Evolutionary conservation across 805 yeast species (phyloP), one percentile per base, ranked within the genome.

Genomic region (Candida maltosa): DNA sequence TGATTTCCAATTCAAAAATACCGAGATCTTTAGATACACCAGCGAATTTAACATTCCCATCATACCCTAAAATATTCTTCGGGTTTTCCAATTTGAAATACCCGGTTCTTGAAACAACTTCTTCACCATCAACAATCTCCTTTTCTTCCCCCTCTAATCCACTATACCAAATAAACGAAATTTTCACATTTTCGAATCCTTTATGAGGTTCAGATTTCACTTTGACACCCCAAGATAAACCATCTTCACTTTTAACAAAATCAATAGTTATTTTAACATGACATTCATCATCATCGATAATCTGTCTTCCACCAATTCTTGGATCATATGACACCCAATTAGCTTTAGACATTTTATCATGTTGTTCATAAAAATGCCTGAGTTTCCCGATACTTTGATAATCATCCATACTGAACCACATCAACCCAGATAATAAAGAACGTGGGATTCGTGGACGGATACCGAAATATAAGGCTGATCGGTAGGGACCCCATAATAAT

Each of bases 241-340:
- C 85, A 37, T 76, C 81, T 6, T 58, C 64, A 32, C 76, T 73
- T 60, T 93, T 93, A 20, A 83, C 83, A 56, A 88, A 85, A 41
- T 83, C 85, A 5, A 86, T 77, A 0, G 76, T 73, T 26, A 93
- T 49, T 36, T 75, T 73, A 4, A 88, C 58, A 36, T 77, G 76
- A 41, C 78, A 74, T 22, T 75, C 83, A 15, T 62, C 57, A 54
- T 93, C 98, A 24, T 68, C 61, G 19, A 93, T 78, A 2, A 75
- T 65, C 52, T 93, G 91, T 41, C 74, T 66, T 0, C 98, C 98
- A 16, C 98, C 98, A 10, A 60, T 32, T 44, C 97, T 71, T 4
- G 96, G 88, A 53, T 93, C 97, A 55, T 83, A 93, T 24, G 69
- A 64, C n/a, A 75, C 69, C 96, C 97, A 93, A 17, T 89, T 87